Conservation (phyloP, 306 rosid genomes). For the Rosa rugosa region DNA sequence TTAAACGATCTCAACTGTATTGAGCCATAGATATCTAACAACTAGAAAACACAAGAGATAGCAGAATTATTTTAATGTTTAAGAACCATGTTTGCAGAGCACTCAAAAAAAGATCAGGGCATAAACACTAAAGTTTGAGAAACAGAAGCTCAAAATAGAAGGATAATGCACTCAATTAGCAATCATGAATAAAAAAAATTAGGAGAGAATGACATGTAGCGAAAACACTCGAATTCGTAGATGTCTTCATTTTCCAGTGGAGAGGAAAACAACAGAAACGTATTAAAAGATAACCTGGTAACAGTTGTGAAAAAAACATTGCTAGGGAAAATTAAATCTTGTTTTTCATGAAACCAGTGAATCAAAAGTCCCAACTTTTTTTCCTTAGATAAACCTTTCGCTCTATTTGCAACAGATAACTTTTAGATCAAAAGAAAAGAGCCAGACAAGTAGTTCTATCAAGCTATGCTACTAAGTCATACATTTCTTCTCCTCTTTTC, state of each 20-base stretch:
- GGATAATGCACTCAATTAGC: neutral
- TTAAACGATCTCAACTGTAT: neutral
- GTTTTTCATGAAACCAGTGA: neutral
- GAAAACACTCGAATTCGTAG: no score
- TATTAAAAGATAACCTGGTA: neutral
- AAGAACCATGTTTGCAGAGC: neutral
- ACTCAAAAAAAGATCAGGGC: neutral
- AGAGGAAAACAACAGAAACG: neutral
- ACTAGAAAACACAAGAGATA: neutral
- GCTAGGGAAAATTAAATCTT: neutral
- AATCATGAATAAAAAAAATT: neutral
- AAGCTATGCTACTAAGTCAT: neutral
- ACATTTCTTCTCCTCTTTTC: neutral
- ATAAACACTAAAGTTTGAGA: neutral
- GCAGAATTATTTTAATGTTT: neutral
- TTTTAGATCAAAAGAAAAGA: neutral
- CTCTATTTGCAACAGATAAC: neutral
- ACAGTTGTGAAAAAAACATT: neutral
- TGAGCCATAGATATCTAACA: neutral
- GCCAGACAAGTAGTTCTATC: neutral
- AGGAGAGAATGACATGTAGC: no score
- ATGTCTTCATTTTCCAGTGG: neutral
- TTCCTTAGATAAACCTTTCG: neutral
- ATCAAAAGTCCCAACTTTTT: neutral
- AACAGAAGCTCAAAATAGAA: constrained; percentile 3